A percentile compares a stretch with the other conserved stretches of the same genome.
Evolutionary conservation across 768 basidiomycete species (phyloP).

Genomic region (Collybiopsis luxurians): DNA sequence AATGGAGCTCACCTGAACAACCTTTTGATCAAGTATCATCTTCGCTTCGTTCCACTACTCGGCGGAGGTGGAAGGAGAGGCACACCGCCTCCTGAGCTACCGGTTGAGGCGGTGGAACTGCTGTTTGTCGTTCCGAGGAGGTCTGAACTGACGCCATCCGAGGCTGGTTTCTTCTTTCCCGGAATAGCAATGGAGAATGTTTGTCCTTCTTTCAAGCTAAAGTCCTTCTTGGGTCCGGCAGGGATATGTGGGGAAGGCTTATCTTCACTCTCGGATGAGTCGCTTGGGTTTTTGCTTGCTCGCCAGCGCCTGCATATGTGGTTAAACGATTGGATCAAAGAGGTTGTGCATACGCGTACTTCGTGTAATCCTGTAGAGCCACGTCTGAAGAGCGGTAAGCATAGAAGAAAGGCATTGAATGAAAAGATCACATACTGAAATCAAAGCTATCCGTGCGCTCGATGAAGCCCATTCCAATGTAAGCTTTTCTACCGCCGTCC

Average conservation of each 20-base stretch:
- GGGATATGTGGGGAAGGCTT: slow-evolving; percentile 68
- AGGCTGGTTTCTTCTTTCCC: slow-evolving; percentile 54
- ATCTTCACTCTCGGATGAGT: slow-evolving; percentile 36
- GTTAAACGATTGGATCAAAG: slow-evolving; percentile 10
- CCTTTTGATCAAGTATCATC: slow-evolving; percentile 14
- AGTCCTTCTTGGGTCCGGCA: slow-evolving; percentile 85
- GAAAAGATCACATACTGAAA: slow-evolving; percentile 64
- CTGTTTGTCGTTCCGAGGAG: slow-evolving; percentile 33
- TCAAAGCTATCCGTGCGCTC: slow-evolving; percentile 90
- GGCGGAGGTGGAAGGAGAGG: slow-evolving; percentile 88
- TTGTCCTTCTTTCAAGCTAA: slow-evolving; percentile 91
- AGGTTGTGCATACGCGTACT: slow-evolving; percentile 38
- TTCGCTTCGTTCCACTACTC: slow-evolving; percentile 50
- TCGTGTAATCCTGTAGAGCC: slow-evolving; percentile 82
- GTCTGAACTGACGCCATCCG: slow-evolving; percentile 25
- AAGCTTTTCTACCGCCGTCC: slow-evolving; percentile 83
- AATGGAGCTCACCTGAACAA: not conserved
- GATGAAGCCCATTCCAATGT: slow-evolving; percentile 91
- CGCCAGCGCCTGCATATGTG: slow-evolving; percentile 50
- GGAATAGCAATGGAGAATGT: slow-evolving; percentile 92
- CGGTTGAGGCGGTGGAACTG: slow-evolving; percentile 19
- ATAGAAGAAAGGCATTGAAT: slow-evolving; percentile 6
- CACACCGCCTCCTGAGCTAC: slow-evolving; percentile 38
- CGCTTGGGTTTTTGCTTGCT: slow-evolving; percentile 56
- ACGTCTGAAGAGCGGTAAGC: slow-evolving; percentile 51